These are phyloP conservation scores for Diaporthe sp. DNA, from an alignment of 2,329 filamentous ascomycete genomes.

Conservation along the genomic window DNA sequence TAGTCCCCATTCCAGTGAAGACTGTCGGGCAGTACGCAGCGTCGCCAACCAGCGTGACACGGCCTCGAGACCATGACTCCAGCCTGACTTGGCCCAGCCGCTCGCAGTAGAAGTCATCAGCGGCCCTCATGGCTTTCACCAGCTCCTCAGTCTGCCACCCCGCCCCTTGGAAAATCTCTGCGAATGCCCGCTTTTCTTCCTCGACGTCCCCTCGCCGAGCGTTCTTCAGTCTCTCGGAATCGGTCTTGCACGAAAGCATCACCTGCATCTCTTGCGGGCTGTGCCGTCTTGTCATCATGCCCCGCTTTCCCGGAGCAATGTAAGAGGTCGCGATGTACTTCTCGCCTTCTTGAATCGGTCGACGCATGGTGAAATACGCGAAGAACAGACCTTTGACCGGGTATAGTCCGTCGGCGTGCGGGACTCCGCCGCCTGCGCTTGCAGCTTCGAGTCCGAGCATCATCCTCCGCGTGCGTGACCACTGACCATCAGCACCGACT, in stretches of 20 bases:
- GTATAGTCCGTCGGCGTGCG: conserved; percentile 37
- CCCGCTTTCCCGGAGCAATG: conserved; percentile 44
- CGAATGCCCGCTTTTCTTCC: conserved; percentile 42
- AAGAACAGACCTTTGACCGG: conserved; percentile 37
- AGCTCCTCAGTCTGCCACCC: conserved; percentile 51
- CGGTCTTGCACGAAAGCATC: neutral
- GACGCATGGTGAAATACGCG: conserved; percentile 35
- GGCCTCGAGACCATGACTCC: conserved; percentile 34
- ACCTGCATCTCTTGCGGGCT: conserved; percentile 27
- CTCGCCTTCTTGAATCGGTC: conserved; percentile 8
- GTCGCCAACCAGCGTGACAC: conserved; percentile 26
- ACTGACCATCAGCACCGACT: conserved; percentile 64
- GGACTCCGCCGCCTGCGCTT: neutral
- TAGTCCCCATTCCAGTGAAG: conserved; percentile 44
- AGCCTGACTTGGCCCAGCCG: conserved; percentile 52
- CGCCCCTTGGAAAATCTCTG: conserved; percentile 44
- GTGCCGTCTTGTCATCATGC: conserved; percentile 50
- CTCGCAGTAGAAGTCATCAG: conserved; percentile 56
- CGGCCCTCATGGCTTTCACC: conserved; percentile 49
- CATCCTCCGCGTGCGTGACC: conserved; percentile 57
- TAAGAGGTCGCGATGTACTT: conserved; percentile 37
- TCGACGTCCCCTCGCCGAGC: conserved; percentile 30
- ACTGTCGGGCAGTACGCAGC: conserved; percentile 46
- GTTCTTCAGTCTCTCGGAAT: conserved; percentile 7
- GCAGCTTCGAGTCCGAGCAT: conserved; percentile 46